Evolutionary conservation across 148 eudicot genomes (phyloP), one percentile per base, ranked within the genome.

Genomic region (Suaeda aralocaspica): DNA sequence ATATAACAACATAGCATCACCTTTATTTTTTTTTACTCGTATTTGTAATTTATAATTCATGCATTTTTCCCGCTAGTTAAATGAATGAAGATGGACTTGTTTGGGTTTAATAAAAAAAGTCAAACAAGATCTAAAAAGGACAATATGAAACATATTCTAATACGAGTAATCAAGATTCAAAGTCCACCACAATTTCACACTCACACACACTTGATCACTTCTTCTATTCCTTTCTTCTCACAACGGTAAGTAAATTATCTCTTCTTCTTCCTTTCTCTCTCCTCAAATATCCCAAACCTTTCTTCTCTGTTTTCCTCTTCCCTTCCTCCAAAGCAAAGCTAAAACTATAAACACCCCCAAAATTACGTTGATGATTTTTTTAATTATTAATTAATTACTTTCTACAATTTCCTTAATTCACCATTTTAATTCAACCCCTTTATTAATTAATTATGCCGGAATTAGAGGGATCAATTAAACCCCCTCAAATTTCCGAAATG

Each of bases 401-500:
- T 77, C 62, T 71, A 50, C 46, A 41, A 10, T n/a, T 33, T 51
- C 59, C 24, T 50, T n/a, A 22, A 69, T 53, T 33, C 41, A 30
- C 51, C n/a, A n/a, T n/a, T n/a, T n/a, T n/a, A n/a, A n/a, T 68
- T 64, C 42, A 34, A 79, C 60, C 53, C 60, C 66, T 66, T 66
- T 50, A 28, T 34, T 41, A 21, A 25, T 39, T 25, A 59, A 66
- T 34, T 28, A 82, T 84, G 83, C 72, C 69, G 48, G 84, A 77
- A 59, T 83, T 88, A 83, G 91, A 88, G 58, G 77, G 73, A 45
- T 72, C 88, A 2, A 19, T 82, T 18, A 88, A 82, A 71, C 78
- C 84, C 44, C 94, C 89, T 6, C 98, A 85, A 79, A 87, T 93
- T 81, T 84, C 98, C 16, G 89, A 88, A 1, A 88, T 90, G 95